phyloP scores from a whole-genome alignment of 129 eudicot species.

The Silybum marianum region DNA sequence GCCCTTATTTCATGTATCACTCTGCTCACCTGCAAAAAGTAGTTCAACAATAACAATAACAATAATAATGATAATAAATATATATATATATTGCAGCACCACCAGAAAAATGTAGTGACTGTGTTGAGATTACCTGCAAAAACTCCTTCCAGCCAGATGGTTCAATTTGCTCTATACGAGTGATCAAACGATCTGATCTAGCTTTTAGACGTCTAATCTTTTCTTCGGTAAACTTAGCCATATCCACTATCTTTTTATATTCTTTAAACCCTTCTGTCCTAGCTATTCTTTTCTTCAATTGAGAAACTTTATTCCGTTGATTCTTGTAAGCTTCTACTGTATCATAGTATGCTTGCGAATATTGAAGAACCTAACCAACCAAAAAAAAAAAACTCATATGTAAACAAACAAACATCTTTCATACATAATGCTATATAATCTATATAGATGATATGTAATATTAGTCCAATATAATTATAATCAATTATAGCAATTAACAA shows the following conservation, averaged over 20 bases:
- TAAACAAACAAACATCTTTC: constrained; percentile 9
- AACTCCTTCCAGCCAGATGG: constrained; percentile 99
- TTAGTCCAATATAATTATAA: not conserved
- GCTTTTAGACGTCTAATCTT: constrained; percentile 81
- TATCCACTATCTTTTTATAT: constrained; percentile 80
- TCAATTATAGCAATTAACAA: not conserved
- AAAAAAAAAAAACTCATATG: not conserved
- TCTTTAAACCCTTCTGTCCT: constrained; percentile 95
- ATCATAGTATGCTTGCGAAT: constrained; percentile 63
- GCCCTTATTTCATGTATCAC: constrained; percentile 97
- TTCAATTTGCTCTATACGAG: constrained; percentile 89
- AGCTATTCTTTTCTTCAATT: constrained; percentile 79
- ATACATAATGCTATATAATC: constrained; percentile 6
- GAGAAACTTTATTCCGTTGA: constrained; percentile 92
- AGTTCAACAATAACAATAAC: not conserved
- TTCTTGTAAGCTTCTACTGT: constrained; percentile 83
- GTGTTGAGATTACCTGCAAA: constrained; percentile 65
- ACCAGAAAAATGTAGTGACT: not conserved
- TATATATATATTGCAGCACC: not conserved
- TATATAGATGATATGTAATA: not conserved
- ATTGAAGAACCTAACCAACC: constrained; percentile 52
- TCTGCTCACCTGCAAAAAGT: constrained; percentile 74
- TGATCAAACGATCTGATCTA: constrained; percentile 71
- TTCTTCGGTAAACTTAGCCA: constrained; percentile 75
- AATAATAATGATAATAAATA: not conserved